Evolutionary conservation across 805 yeast species (phyloP).

Genomic region (Barnettozyma salicaria): DNA sequence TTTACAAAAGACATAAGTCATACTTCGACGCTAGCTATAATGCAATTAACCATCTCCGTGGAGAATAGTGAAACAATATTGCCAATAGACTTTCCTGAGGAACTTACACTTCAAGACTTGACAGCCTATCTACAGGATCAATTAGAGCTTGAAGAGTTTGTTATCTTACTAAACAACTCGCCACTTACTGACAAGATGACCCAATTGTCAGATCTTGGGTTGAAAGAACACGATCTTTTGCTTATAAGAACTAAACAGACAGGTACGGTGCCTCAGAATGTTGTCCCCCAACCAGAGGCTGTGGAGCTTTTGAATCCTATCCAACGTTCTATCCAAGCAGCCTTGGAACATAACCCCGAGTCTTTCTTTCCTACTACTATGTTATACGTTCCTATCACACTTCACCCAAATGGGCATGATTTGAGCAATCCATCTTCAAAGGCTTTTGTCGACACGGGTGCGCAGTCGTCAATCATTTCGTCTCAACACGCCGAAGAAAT

Average conservation of each 20-base stretch:
- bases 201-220: neutral
- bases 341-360: conserved; percentile 87
- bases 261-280: neutral
- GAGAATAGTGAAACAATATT: conserved; percentile 16
- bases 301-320: conserved; percentile 3
- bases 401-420: conserved; percentile 8
- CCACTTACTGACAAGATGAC: conserved; percentile 4
- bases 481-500: conserved; percentile 70
- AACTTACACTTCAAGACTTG: conserved; percentile 60
- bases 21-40: neutral
- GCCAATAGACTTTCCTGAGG: conserved; percentile 56
- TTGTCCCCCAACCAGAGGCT: neutral
- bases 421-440: conserved; percentile 37
- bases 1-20: neutral
- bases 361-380: conserved; percentile 75
- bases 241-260: conserved; percentile 3
- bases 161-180: conserved; percentile 29
- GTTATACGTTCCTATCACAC: conserved; percentile 54
- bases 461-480: conserved; percentile 81
- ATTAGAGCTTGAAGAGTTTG: conserved; percentile 9
- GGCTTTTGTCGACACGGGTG: conserved; percentile 97
- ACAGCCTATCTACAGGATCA: conserved; percentile 56
- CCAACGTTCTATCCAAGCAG: conserved; percentile 36
- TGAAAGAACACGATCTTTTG: conserved; percentile 4
- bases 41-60: conserved; percentile 16